A percentile compares a stretch with the other conserved stretches of the same genome.
Evolutionary conservation across 208 protist species (phyloP).

Genomic region (Leishmania gerbilli): DNA sequence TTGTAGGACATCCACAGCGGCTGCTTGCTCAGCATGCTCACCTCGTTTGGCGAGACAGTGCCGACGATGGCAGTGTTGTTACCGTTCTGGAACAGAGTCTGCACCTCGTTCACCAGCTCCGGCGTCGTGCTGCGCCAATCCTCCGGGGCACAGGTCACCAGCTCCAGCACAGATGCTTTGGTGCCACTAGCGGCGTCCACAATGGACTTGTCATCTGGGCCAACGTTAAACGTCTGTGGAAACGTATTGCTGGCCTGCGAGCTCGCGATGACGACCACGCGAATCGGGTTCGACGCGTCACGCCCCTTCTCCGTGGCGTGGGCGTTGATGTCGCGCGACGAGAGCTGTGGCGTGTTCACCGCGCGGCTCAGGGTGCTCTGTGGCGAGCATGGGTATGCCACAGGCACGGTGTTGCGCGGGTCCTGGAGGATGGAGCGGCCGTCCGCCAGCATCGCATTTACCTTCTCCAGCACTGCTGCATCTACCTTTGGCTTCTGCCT

Average conservation of each 20-base stretch:
- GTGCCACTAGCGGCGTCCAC: slow-evolving; percentile 25
- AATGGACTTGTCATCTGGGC: slow-evolving; percentile 36
- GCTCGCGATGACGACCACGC: slow-evolving; percentile 34
- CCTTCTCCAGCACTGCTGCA: slow-evolving; percentile 38
- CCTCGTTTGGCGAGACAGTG: slow-evolving; percentile 39
- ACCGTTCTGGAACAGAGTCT: slow-evolving; percentile 60
- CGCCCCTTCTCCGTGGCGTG: slow-evolving; percentile 26
- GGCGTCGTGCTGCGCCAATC: slow-evolving; percentile 43
- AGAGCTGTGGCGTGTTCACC: slow-evolving; percentile 19
- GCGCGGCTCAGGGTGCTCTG: slow-evolving; percentile 14
- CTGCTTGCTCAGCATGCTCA: slow-evolving; percentile 53
- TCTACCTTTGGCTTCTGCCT: slow-evolving; percentile 38
- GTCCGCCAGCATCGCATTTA: slow-evolving; percentile 55
- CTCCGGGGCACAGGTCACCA: slow-evolving; percentile 43
- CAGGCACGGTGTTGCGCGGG: slow-evolving; percentile 35
- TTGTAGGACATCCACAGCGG: slow-evolving; percentile 71
- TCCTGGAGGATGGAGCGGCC: slow-evolving; percentile 48
- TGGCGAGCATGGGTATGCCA: slow-evolving; percentile 43
- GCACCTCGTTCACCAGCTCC: slow-evolving; percentile 39
- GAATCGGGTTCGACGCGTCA: slow-evolving; percentile 38
- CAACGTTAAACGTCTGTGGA: slow-evolving; percentile 32
- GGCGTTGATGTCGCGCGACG: slow-evolving; percentile 31
- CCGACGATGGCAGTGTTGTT: slow-evolving; percentile 67
- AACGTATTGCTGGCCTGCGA: slow-evolving; percentile 22
- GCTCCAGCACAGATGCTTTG: slow-evolving; percentile 36